Conservation (phyloP, 441 rosid species). For the Pelargonium cotyledonis region DNA sequence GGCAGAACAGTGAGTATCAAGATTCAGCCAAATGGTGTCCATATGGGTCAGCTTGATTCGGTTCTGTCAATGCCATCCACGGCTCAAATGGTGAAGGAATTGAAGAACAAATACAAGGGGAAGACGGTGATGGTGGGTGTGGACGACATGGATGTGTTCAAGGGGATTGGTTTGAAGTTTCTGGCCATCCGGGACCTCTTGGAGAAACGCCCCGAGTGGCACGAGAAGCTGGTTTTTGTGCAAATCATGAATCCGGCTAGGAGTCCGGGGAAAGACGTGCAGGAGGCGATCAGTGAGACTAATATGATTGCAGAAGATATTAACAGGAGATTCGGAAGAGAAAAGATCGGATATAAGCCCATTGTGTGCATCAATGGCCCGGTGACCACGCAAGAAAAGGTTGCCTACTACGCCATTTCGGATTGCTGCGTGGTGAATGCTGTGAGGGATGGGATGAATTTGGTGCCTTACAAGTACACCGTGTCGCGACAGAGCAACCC, state of each 20-base stretch:
- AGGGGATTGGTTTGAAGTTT: conserved; percentile 68
- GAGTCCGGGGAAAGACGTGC: conserved; percentile 65
- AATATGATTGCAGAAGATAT: conserved; percentile 34
- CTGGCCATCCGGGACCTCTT: conserved; percentile 58
- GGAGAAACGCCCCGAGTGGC: conserved; percentile 36
- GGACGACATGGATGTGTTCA: conserved; percentile 75
- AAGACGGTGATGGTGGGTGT: conserved; percentile 58
- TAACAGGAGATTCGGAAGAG: conserved; percentile 34
- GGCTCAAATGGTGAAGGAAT: conserved; percentile 36
- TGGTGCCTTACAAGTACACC: conserved; percentile 73
- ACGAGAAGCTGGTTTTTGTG: conserved; percentile 58
- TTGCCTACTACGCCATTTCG: conserved; percentile 56
- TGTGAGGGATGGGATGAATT: conserved; percentile 85
- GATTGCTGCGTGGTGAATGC: conserved; percentile 77
- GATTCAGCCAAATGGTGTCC: conserved; percentile 72
- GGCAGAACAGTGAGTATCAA: conserved; percentile 71
- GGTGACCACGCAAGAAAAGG: conserved; percentile 59
- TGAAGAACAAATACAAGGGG: conserved; percentile 49
- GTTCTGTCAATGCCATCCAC: conserved; percentile 36
- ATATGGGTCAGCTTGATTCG: conserved; percentile 60
- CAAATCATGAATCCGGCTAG: conserved; percentile 81
- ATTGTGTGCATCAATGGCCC: conserved; percentile 49
- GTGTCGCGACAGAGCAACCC: conserved; percentile 68
- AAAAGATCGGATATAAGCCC: conserved; percentile 52
- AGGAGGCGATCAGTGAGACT: conserved; percentile 44